Evolutionary conservation across 441 rosid genomes (phyloP), one percentile per base, ranked within the genome.

Genomic region (Pelargonium australe): DNA sequence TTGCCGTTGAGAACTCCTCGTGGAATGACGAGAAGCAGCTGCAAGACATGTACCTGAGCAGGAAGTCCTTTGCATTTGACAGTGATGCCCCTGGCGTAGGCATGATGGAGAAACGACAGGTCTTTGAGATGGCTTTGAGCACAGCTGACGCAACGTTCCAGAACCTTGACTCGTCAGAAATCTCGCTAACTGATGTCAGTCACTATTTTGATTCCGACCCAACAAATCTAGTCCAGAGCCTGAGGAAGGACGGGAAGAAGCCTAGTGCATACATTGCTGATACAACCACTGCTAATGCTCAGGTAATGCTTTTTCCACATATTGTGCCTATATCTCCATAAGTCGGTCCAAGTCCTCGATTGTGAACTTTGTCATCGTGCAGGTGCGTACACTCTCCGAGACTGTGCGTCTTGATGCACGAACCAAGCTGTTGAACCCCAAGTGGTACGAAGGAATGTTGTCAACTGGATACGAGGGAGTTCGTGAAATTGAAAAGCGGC

Each of bases 11-110:
- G 81, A 95, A 95, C 75, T 95, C 98, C 68, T 85, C 97, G 1
- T 95, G 99, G 99, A 95, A 92, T 73, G 98, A 95, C n/a, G 98
- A 95, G 95, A 95, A 90, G 76, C 97, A 95, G 81, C 99, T 95
- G 70, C 99, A 95, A 72, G 99, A 95, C 85, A 95, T 92, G 98
- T 95, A 95, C 75, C 73, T 95, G 85, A 90, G 98, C 84, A 76
- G 98, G 43, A 95, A 95, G 76, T 92, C 99, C 6, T 95, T 92
- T 78, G 99, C 99, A 17, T 95, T 92, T 3, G 97, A 95, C 67
- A 79, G 80, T 31, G 97, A 95, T 77, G 92, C 99, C 53, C 99
- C 98, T 10, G 98, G 97, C 66, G 93, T 83, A 41, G 97, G 98
- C 74, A 95, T 95, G 99, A 77, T 78, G 75, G 99, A 95, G 90